phyloP scores from a whole-genome alignment of 768 basidiomycete genomes.

The Podaxis sp. region DNA sequence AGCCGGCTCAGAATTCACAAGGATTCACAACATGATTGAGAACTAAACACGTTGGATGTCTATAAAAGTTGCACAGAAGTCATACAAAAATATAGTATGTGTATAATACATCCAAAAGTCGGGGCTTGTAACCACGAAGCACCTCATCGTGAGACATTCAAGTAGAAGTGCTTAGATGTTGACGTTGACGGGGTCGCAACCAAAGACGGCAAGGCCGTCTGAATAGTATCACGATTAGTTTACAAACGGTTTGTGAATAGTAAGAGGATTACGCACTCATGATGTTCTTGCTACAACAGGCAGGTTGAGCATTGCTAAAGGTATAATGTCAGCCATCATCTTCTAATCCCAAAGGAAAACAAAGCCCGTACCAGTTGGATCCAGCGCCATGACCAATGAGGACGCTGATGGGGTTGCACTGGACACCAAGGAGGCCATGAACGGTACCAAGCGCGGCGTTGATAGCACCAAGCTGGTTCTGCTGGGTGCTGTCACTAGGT shows the following conservation, averaged over 20 bases:
- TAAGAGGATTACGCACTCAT: constrained; percentile 18
- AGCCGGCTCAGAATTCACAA: no score
- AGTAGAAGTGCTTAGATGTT: constrained; percentile 10
- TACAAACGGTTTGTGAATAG: background rate
- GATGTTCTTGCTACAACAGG: constrained; percentile 23
- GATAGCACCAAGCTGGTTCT: background rate
- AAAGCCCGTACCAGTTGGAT: constrained; percentile 14
- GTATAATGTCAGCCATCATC: background rate
- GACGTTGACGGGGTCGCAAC: constrained; percentile 22
- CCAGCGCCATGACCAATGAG: constrained; percentile 18
- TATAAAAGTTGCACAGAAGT: no score
- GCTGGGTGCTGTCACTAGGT: background rate
- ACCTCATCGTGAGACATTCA: background rate
- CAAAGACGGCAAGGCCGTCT: constrained; percentile 18
- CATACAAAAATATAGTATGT: no score
- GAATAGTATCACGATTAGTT: background rate
- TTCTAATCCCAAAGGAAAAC: background rate
- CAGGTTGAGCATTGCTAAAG: constrained; percentile 15
- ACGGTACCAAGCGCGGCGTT: background rate
- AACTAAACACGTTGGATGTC: no score
- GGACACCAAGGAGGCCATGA: constrained; percentile 14
- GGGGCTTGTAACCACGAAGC: no score
- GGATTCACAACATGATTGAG: no score
- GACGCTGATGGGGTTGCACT: constrained; percentile 21
- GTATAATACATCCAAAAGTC: no score